Evolutionary conservation across 2,329 filamentous ascomycete genomes (phyloP), one percentile per base, ranked within the genome.

Genomic region (Paecilomyces fulvus): DNA sequence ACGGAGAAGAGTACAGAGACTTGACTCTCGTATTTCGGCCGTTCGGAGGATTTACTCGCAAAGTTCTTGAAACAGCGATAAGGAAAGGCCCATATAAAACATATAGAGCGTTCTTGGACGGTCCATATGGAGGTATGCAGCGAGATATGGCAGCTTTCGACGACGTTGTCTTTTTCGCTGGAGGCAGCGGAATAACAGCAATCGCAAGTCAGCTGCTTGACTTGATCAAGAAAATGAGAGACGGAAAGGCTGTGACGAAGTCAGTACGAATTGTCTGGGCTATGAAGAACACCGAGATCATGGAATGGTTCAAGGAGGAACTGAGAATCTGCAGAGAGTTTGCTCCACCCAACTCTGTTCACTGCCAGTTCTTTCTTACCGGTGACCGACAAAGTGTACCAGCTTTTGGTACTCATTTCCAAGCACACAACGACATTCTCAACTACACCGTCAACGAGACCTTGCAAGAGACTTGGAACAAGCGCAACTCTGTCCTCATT

Each of bases 231-330:
- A 86, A 91, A 58, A 96, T 97, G 87, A 86, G 91, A 58, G 92
- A 96, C 67, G 89, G 90, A 52, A 96, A 96, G 72, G 92, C 92
- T 31, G 90, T 96, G 49, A 96, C 92, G 1, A 90, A 88, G 70
- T 89, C 87, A 61, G 87, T 97, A 4, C 87, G 94, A 14, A 89
- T 97, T 1, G 83, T 97, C n/a, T 97, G 92, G 92, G 86, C 92
- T 4, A 78, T 96, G 62, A 95, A 94, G 73, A 84, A 89, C 56
- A 85, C 94, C 12, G 92, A 96, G 71, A 90, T 90, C 0, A 90
- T 97, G 85, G 90, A 96, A 69, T 97, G 92, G 92, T 97, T 96
- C 79, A 89, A 90, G 62, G 92, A 96, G 73, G 92, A 96, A 71
- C 79, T 96, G 57, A 84, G 91, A 51, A 95, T 96, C 65, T 96